Percentiles rank a stretch among this genome's conserved stretches.
These are phyloP conservation scores for Cornus kousa DNA, from an alignment of 148 eudicot genomes.

Conservation along the genomic window DNA sequence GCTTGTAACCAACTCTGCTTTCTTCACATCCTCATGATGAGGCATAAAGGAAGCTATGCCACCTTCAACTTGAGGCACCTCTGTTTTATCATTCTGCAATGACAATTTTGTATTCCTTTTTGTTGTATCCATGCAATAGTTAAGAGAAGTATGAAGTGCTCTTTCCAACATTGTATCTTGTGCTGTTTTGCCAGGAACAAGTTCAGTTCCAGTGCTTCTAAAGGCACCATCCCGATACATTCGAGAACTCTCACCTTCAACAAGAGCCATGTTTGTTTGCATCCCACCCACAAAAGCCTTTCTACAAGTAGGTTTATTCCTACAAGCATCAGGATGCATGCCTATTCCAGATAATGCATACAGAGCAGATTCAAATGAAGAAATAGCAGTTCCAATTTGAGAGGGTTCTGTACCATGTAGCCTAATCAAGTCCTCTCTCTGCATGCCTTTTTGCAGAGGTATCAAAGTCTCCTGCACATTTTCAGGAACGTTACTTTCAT, in stretches of 20 bases:
- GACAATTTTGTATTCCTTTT: not conserved
- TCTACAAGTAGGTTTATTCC: not conserved
- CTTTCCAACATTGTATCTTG: not conserved
- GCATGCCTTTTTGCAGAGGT: not conserved
- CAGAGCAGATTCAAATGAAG: not conserved
- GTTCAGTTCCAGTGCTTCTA: not conserved
- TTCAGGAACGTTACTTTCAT: not conserved
- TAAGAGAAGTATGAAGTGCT: not conserved
- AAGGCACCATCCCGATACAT: not conserved
- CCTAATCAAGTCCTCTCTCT: not conserved
- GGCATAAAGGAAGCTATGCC: not conserved
- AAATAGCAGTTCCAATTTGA: not conserved
- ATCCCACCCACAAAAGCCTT: not conserved
- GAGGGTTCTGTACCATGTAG: not conserved
- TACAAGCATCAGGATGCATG: not conserved
- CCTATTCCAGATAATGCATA: slow-evolving; percentile 1
- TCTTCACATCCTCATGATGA: slow-evolving; percentile 4
- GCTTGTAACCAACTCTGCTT: not conserved
- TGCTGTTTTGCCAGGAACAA: not conserved
- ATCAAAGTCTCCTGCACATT: not conserved
- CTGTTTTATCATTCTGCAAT: not conserved
- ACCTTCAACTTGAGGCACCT: not conserved
- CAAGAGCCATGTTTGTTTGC: not conserved
- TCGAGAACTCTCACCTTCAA: slow-evolving; percentile 6
- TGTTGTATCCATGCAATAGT: not conserved